Percentiles rank a stretch among this genome's conserved stretches.
Conservation (phyloP, 768 basidiomycete species). For the Rhizopogon rudus region DNA sequence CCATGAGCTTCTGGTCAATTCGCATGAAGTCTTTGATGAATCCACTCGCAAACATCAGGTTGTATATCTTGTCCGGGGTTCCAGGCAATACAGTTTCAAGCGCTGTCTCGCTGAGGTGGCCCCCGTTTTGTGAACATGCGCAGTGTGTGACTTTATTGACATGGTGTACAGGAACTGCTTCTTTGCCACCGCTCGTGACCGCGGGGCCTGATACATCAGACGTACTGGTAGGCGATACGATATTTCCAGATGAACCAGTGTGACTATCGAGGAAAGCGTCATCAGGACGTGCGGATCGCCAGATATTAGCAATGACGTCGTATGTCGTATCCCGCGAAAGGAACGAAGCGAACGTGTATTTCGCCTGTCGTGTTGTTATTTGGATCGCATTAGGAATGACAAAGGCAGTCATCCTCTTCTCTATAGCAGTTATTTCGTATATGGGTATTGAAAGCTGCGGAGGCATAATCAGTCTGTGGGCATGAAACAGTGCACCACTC, state of each 20-base stretch:
- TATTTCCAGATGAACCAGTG: constrained; percentile 12
- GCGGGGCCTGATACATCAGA: constrained; percentile 10
- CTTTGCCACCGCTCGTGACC: constrained; percentile 2
- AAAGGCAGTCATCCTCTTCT: constrained; percentile 97
- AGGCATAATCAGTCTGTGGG: constrained; percentile 5
- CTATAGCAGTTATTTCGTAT: constrained; percentile 77
- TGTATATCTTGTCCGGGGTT: constrained; percentile 92
- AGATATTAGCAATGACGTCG: constrained; percentile 94
- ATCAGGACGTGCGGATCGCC: constrained; percentile 84
- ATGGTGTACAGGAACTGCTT: constrained; percentile 5
- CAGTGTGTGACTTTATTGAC: constrained; percentile 63
- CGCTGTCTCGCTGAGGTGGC: constrained; percentile 68
- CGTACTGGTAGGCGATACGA: constrained; percentile 13
- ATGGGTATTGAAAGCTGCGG: constrained; percentile 81
- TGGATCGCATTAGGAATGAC: constrained; percentile 97
- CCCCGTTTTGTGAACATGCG: constrained; percentile 62
- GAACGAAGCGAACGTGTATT: constrained; percentile 96
- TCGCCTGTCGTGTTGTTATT: constrained; percentile 73
- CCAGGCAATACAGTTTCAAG: constrained; percentile 81
- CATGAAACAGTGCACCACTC: constrained; percentile 24
- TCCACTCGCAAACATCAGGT: constrained; percentile 91
- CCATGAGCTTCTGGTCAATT: constrained; percentile 81
- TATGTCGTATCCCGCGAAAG: constrained; percentile 93
- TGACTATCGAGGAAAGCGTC: constrained; percentile 25
- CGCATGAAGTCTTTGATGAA: constrained; percentile 94